Conservation (phyloP, 345 rosid genomes). For the Excoecaria cochinchinensis region DNA sequence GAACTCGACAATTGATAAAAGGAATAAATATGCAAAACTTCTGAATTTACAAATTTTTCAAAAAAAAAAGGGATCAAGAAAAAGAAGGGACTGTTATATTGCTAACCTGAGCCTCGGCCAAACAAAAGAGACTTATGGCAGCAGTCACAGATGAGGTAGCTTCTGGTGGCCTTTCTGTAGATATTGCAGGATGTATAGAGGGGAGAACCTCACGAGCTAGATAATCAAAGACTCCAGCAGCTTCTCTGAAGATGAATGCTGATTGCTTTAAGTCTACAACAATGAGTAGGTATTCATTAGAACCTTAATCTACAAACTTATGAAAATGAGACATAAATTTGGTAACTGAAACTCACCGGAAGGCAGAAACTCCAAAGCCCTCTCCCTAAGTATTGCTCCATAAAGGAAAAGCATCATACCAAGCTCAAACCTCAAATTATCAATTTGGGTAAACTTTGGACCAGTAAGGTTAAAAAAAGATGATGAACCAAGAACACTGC, state of each 20-base stretch:
- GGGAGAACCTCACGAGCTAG: constrained; percentile 58
- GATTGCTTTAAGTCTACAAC: constrained; percentile 55
- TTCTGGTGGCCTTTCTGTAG: constrained; percentile 59
- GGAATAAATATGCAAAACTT: constrained; percentile 7
- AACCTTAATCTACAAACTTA: constrained; percentile 1
- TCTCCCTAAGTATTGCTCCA: constrained; percentile 63
- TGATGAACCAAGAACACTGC: constrained; percentile 50
- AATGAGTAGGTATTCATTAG: constrained; percentile 8
- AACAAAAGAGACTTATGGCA: constrained; percentile 61
- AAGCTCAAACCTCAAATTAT: constrained; percentile 61
- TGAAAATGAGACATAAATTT: neutral
- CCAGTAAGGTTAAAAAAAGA: constrained; percentile 56
- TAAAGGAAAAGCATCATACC: constrained; percentile 58
- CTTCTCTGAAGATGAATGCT: constrained; percentile 65
- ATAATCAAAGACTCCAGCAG: constrained; percentile 69
- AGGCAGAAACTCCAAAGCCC: constrained; percentile 56
- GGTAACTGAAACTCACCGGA: constrained; percentile 39
- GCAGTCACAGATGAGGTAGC: constrained; percentile 48
- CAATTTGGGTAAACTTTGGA: constrained; percentile 55
- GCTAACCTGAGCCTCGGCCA: constrained; percentile 87
- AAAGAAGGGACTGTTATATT: neutral
- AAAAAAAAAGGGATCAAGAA: neutral
- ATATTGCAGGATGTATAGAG: constrained; percentile 35
- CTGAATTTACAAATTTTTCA: neutral
- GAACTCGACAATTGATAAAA: constrained; percentile 5